phyloP scores from a whole-genome alignment of 768 basidiomycete genomes.

The Sporobolomyces phaffii region DNA sequence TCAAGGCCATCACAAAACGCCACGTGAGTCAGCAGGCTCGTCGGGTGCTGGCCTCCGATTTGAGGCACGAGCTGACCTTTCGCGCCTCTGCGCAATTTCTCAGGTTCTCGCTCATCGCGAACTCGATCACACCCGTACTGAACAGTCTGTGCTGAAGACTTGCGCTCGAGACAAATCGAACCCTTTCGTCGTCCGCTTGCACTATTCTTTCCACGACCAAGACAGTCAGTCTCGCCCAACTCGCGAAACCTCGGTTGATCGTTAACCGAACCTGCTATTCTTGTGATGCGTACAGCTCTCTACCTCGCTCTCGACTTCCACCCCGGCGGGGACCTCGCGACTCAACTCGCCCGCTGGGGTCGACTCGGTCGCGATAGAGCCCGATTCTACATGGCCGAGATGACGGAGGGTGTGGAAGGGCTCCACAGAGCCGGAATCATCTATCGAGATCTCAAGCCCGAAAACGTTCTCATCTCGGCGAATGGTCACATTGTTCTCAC shows the following conservation, averaged over 20 bases:
- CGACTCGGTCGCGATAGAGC: constrained; percentile 86
- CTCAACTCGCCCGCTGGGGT: constrained; percentile 93
- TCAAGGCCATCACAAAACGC: constrained; percentile 97
- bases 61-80: background rate
- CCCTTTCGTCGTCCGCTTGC: constrained; percentile 90
- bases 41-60: too few relatives aligned
- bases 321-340: constrained; percentile 91
- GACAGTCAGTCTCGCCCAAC: constrained; percentile 7
- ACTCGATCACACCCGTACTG: constrained; percentile 89
- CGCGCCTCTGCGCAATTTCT: background rate
- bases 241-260: background rate
- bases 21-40: constrained; percentile 49
- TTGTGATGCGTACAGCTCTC: constrained; percentile 50
- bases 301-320: constrained; percentile 98
- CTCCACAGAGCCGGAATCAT: constrained; percentile 90
- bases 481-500: constrained; percentile 96
- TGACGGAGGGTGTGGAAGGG: constrained; percentile 83
- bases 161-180: constrained; percentile 76
- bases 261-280: background rate
- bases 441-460: constrained; percentile 57
- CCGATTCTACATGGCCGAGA: constrained; percentile 94
- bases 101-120: constrained; percentile 89
- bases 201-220: constrained; percentile 81
- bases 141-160: constrained; percentile 87
- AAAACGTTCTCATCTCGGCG: constrained; percentile 73